Base-by-base conservation (phyloP, 805 yeast genomes). In the Sporopachydermia quercuum region DNA sequence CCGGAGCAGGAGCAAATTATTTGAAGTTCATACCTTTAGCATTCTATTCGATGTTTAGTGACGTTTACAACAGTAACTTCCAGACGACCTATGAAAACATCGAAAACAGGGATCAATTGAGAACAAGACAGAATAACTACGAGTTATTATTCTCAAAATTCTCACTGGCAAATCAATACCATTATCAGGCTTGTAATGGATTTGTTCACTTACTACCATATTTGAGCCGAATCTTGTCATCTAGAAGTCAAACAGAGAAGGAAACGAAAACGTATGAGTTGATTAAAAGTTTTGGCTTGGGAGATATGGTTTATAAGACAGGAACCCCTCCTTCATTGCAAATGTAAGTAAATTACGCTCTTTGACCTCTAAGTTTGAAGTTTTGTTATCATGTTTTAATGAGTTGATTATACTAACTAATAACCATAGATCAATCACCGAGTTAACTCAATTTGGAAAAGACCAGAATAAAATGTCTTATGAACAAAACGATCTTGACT, bases 11-110 rank as follows among this genome's bases (percentile, higher is more conserved):
- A 23, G 30, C 13, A 23, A n/a, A 8, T 23, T 23, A 23, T 49
- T 62, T 69, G 3, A 58, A 77, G 0, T 60, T 70, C 15, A 71
- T 76, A 0, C 71, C 77, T 0, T 51, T 80, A 50, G 79, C 76
- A 41, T 73, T 76, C 45, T 80, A 72, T 66, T 63, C 68, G 15
- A 56, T 70, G 40, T 86, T 80, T 57, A 71, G 76, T 50, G 86
- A 78, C 47, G 63, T 72, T 35, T 65, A 64, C 16, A 73, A 66
- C 46, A 63, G 27, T 35, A 43, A 43, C 40, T 46, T 53, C 8
- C 52, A 50, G 42, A 38, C 17, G 30, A 39, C 16, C 18, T 42
- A 17, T 37, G 47, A 43, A 15, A 42, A 34, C 34, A 42, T 42
- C 16, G 37, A 42, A 35, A 35, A 46, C 5, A 45, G 45, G 19